phyloP scores from a whole-genome alignment of 2,329 filamentous ascomycete species.

The Aspergillus awamori region DNA sequence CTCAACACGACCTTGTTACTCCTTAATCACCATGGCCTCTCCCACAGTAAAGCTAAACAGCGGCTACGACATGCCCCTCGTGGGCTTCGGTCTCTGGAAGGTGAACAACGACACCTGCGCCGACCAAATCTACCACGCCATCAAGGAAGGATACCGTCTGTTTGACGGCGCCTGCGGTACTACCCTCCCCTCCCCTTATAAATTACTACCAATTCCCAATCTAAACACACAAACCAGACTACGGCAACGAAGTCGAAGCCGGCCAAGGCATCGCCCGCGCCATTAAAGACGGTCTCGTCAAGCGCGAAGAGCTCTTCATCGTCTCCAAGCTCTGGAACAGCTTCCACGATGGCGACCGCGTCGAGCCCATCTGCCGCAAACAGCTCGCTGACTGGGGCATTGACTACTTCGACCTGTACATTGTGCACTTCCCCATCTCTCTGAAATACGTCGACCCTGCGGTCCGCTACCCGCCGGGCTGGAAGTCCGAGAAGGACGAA shows the following conservation, averaged over 20 bases:
- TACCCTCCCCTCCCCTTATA: slow-evolving; percentile 12
- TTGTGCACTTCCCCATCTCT: slow-evolving; percentile 86
- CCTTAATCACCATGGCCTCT: slow-evolving; percentile 17
- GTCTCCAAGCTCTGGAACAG: slow-evolving; percentile 93
- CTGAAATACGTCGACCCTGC: slow-evolving; percentile 82
- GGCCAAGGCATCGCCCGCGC: slow-evolving; percentile 77
- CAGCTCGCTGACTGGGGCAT: slow-evolving; percentile 81
- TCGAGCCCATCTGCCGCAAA: slow-evolving; percentile 73
- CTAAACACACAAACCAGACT: slow-evolving; percentile 57
- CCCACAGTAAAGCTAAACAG: slow-evolving; percentile 28
- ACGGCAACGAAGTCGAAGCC: slow-evolving; percentile 79
- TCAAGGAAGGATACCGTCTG: slow-evolving; percentile 63
- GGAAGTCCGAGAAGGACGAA: slow-evolving; percentile 66
- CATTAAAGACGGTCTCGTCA: slow-evolving; percentile 78
- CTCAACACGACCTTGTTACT: slow-evolving; percentile 1
- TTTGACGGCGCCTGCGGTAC: slow-evolving; percentile 64
- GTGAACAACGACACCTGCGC: slow-evolving; percentile 72
- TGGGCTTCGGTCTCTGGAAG: slow-evolving; percentile 70
- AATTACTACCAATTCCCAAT: no score
- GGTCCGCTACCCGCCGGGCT: slow-evolving; percentile 78
- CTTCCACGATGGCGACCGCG: slow-evolving; percentile 79
- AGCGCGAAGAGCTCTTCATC: slow-evolving; percentile 86
- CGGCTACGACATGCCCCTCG: slow-evolving; percentile 45
- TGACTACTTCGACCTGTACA: slow-evolving; percentile 88
- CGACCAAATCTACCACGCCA: slow-evolving; percentile 75